Conservation (phyloP, 1,284 basidiomycete species). For the Coriolopsis trogii region DNA sequence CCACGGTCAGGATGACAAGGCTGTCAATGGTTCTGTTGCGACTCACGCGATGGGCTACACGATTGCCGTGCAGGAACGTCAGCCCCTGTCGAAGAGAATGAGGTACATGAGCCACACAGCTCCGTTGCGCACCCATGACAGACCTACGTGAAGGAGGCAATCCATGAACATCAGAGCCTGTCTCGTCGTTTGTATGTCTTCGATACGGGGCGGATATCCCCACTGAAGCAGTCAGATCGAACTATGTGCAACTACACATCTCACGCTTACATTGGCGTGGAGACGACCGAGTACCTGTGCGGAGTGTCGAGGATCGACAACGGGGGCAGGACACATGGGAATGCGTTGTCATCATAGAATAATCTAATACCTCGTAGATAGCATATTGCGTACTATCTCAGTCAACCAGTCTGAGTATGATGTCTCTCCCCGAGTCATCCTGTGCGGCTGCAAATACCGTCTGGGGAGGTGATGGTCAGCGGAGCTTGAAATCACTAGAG, state of each 20-base stretch:
- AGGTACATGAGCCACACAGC: background rate
- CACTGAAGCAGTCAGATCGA: background rate
- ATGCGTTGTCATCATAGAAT: background rate
- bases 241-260: background rate
- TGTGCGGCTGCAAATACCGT: background rate
- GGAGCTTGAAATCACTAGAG: background rate
- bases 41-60: slow-evolving; percentile 8
- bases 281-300: background rate
- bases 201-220: background rate
- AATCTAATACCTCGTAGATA: background rate
- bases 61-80: slow-evolving; percentile 1
- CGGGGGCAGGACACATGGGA: slow-evolving; percentile 6
- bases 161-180: background rate
- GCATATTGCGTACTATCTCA: background rate
- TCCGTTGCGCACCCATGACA: too few relatives aligned
- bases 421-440: background rate
- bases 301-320: background rate
- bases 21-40: background rate
- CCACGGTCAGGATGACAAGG: background rate
- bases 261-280: slow-evolving; percentile 9
- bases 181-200: background rate
- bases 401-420: slow-evolving; percentile 6
- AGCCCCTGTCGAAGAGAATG: background rate
- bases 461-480: background rate
- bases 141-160: slow-evolving; percentile 6